Evolutionary conservation across 1,284 basidiomycete genomes (phyloP).

Genomic region (Grifola frondosa): DNA sequence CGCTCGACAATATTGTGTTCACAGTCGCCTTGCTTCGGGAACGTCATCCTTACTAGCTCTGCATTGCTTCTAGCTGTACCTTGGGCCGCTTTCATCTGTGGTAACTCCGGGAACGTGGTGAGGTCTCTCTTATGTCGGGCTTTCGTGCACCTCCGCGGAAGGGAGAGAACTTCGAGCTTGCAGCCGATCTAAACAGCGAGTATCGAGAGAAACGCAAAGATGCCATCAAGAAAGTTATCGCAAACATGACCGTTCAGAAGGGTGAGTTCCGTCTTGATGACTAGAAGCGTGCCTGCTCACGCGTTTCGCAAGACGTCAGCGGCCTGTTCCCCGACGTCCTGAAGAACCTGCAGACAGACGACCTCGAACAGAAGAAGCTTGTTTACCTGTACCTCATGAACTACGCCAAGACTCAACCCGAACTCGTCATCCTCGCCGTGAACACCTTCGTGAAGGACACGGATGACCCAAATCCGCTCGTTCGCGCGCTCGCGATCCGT

Average conservation of each 20-base stretch:
- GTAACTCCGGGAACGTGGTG: no score
- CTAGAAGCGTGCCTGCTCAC: conserved; percentile 10
- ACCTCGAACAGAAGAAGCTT: conserved; percentile 94
- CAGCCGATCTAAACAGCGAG: conserved; percentile 93
- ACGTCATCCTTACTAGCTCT: no score
- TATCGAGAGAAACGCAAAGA: conserved; percentile 95
- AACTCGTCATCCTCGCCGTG: conserved; percentile 95
- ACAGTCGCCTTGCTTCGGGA: no score
- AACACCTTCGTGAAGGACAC: conserved; percentile 99
- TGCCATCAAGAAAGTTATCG: conserved; percentile 96
- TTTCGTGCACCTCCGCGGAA: conserved; percentile 64
- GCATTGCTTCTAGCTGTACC: no score
- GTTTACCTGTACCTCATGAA: conserved; percentile 99
- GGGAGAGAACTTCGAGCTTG: conserved; percentile 94
- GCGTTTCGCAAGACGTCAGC: conserved; percentile 70
- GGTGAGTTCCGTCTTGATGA: conserved; percentile 41
- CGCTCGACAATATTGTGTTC: no score
- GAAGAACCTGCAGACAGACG: conserved; percentile 98
- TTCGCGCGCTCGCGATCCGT: conserved; percentile 93
- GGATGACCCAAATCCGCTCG: conserved; percentile 94
- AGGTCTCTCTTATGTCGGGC: no score
- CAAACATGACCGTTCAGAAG: conserved; percentile 96
- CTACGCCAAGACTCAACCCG: conserved; percentile 97
- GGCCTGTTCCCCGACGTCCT: conserved; percentile 97
- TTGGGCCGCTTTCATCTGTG: no score